These are phyloP conservation scores for Pelargonium fulgidum DNA, from an alignment of 441 rosid species.

Conservation along the genomic window DNA sequence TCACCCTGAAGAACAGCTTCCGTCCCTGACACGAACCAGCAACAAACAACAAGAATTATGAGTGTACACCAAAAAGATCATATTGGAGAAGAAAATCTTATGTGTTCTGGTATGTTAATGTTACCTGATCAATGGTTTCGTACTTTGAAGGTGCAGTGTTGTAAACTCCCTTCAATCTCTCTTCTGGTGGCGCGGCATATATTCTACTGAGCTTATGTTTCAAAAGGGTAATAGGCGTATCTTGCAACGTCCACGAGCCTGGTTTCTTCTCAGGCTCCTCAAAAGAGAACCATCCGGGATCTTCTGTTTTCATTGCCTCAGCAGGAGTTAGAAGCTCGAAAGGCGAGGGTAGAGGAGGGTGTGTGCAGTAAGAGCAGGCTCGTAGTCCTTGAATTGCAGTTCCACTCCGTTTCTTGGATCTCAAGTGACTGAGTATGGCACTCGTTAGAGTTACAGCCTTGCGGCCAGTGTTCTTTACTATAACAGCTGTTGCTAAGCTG, in stretches of 20 bases:
- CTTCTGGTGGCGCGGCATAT: constrained; percentile 69
- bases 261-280: constrained; percentile 59
- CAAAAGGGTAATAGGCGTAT: constrained; percentile 50
- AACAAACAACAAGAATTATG: constrained; percentile 5
- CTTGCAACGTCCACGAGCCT: constrained; percentile 66
- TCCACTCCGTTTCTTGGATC: constrained; percentile 48
- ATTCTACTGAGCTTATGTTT: constrained; percentile 68
- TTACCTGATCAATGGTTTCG: constrained; percentile 93
- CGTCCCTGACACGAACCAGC: constrained; percentile 40
- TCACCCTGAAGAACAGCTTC: constrained; percentile 76
- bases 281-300: constrained; percentile 59
- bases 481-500: constrained; percentile 72
- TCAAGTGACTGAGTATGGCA: constrained; percentile 71
- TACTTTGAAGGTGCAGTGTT: constrained; percentile 78
- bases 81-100: too few species aligned
- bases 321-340: constrained; percentile 70
- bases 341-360: constrained; percentile 71
- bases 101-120: neutral
- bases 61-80: too few species aligned
- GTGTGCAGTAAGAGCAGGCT: constrained; percentile 59
- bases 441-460: constrained; percentile 56
- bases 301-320: constrained; percentile 73
- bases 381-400: constrained; percentile 62
- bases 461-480: constrained; percentile 66
- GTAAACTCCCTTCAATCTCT: constrained; percentile 63